These are phyloP conservation scores for Candida tunisiensis DNA, from an alignment of 1,139 yeast species.

Conservation along the genomic window DNA sequence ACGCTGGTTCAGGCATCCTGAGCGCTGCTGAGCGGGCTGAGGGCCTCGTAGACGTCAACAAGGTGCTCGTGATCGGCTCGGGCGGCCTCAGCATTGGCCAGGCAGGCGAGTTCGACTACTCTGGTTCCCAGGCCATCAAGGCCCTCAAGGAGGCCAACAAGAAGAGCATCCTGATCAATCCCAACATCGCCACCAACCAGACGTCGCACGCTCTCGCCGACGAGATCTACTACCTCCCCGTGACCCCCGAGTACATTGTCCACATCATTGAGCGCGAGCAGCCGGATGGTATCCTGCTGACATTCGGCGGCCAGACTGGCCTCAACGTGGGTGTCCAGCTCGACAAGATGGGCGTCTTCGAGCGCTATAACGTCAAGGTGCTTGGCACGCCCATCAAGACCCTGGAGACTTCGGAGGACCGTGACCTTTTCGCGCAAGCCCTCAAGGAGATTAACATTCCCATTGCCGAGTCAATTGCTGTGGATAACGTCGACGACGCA, in stretches of 20 bases:
- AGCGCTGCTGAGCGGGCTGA: constrained; percentile 30
- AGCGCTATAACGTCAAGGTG: constrained; percentile 81
- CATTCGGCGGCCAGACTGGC: constrained; percentile 98
- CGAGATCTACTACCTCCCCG: constrained; percentile 93
- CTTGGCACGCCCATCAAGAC: constrained; percentile 95
- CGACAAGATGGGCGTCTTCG: constrained; percentile 86
- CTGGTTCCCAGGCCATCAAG: constrained; percentile 95
- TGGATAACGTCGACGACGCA: constrained; percentile 86
- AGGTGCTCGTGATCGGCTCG: constrained; percentile 87
- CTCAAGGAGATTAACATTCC: constrained; percentile 87
- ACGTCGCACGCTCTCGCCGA: constrained; percentile 97
- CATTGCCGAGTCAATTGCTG: constrained; percentile 93
- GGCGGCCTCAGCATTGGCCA: constrained; percentile 98
- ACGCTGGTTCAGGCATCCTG: constrained; percentile 41
- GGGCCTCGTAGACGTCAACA: constrained; percentile 65
- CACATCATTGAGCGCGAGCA: constrained; percentile 89
- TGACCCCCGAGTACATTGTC: constrained; percentile 88
- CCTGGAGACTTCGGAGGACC: constrained; percentile 90
- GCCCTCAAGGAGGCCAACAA: constrained; percentile 87
- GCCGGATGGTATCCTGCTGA: constrained; percentile 88
- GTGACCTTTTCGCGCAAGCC: constrained; percentile 91
- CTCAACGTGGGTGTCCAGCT: constrained; percentile 90
- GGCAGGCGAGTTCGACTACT: constrained; percentile 98
- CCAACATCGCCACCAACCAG: constrained; percentile 97
- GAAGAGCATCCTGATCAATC: constrained; percentile 75